Conservation (phyloP, 2,329 filamentous ascomycete species). For the Alternaria ventricosa region DNA sequence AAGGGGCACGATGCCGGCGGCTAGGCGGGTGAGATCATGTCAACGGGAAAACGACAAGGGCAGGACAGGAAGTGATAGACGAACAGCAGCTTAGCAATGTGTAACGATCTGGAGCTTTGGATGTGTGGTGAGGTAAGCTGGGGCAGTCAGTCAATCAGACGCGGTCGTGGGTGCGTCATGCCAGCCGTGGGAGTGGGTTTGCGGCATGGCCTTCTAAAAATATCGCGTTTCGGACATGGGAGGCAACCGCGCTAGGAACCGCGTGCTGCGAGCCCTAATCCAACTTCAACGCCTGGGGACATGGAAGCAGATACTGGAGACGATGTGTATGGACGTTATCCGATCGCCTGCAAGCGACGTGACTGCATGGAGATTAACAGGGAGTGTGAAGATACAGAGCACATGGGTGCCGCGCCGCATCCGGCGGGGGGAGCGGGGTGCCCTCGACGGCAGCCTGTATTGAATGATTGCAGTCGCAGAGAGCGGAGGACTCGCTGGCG, state of each 20-base stretch:
- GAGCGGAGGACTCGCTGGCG: conserved; percentile 1
- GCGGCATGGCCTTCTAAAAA: conserved; percentile 23
- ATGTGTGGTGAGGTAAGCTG: conserved; percentile 8
- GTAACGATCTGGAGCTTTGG: conserved; percentile 19
- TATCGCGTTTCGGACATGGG: conserved; percentile 23
- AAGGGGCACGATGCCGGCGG: conserved; percentile 32
- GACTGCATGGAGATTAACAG: background rate
- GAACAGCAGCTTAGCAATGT: conserved; percentile 22
- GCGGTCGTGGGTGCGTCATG: conserved; percentile 23
- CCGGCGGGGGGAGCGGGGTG: conserved; percentile 8
- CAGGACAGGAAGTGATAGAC: conserved; percentile 5
- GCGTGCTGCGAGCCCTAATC: conserved; percentile 23
- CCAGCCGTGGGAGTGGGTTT: conserved; percentile 6
- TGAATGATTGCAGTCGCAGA: background rate
- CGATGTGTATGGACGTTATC: background rate
- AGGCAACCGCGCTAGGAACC: conserved; percentile 17
- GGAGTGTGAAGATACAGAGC: background rate
- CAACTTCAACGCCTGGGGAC: conserved; percentile 19
- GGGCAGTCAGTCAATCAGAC: conserved; percentile 12
- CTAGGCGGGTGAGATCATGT: conserved; percentile 40
- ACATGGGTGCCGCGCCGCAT: conserved; percentile 1
- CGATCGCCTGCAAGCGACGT: background rate
- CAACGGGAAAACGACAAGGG: conserved; percentile 5
- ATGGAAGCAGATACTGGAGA: background rate
- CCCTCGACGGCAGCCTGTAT: background rate